Evolutionary conservation across 345 rosid genomes (phyloP).

Genomic region (Microcos paniculata): DNA sequence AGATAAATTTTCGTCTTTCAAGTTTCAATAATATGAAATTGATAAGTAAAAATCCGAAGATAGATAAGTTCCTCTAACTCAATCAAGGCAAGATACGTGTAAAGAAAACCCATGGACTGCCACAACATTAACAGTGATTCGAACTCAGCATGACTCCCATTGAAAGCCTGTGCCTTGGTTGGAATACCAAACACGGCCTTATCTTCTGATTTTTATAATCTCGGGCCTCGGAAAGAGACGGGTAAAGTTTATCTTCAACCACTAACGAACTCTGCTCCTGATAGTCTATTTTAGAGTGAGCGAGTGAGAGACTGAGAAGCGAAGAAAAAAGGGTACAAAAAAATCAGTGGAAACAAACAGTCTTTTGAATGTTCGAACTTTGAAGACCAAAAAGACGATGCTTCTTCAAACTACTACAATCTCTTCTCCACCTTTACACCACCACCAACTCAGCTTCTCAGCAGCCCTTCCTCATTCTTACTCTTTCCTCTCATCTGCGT

Average conservation of each 20-base stretch:
- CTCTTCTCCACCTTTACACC: conserved; percentile 35
- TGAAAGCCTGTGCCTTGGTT: no score
- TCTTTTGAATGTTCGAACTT: conserved; percentile 9
- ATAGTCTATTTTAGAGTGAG: background rate
- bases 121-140: no score
- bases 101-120: no score
- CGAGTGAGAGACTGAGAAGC: background rate
- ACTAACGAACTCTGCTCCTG: conserved; percentile 2
- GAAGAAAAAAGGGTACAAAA: background rate
- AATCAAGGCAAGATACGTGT: no score
- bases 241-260: conserved; percentile 23
- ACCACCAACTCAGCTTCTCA: conserved; percentile 16
- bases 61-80: no score
- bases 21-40: no score
- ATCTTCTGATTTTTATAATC: background rate
- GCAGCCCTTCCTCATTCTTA: conserved; percentile 20
- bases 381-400: conserved; percentile 29
- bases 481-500: conserved; percentile 32
- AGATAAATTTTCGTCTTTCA: no score
- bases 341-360: background rate
- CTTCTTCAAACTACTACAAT: conserved; percentile 51
- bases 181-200: background rate
- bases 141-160: no score
- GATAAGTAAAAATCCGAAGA: no score
- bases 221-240: background rate